A percentile compares a stretch with the other conserved stretches of the same genome.
Evolutionary conservation across 176 grass and related monocot species (phyloP).

Genomic region (Rhynchospora breviuscula): DNA sequence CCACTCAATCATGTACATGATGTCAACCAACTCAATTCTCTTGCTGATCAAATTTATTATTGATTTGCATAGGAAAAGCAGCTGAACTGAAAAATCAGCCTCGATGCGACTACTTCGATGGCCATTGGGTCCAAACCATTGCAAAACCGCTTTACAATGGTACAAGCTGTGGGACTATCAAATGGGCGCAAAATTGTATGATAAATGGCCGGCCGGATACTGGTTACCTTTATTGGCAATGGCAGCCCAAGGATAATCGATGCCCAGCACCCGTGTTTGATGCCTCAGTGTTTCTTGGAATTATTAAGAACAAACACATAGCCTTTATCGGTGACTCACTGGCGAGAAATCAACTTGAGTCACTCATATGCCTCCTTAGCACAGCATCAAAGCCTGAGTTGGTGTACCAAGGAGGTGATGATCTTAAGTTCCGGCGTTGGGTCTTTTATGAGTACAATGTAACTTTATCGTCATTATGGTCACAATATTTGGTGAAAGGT

Average conservation of each 20-base stretch:
- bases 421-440: constrained; percentile 63
- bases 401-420: constrained; percentile 35
- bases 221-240: constrained; percentile 55
- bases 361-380: constrained; percentile 51
- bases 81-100: not conserved
- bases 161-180: constrained; percentile 60
- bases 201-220: constrained; percentile 59
- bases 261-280: constrained; percentile 48
- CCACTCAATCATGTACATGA: not conserved
- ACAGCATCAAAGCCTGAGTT: constrained; percentile 31
- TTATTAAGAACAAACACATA: constrained; percentile 42
- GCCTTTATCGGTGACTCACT: constrained; percentile 79
- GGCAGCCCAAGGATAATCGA: constrained; percentile 35
- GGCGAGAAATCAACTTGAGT: constrained; percentile 61
- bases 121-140: constrained; percentile 42
- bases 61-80: not conserved
- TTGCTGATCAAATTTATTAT: not conserved
- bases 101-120: constrained; percentile 47
- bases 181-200: constrained; percentile 54
- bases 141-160: constrained; percentile 39
- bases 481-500: constrained; percentile 69
- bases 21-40: not conserved
- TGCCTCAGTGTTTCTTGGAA: constrained; percentile 31
- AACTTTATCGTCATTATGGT: constrained; percentile 73
- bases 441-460: constrained; percentile 45